phyloP scores from a whole-genome alignment of 2,329 filamentous ascomycete genomes.

The Acrocalymma vagum region DNA sequence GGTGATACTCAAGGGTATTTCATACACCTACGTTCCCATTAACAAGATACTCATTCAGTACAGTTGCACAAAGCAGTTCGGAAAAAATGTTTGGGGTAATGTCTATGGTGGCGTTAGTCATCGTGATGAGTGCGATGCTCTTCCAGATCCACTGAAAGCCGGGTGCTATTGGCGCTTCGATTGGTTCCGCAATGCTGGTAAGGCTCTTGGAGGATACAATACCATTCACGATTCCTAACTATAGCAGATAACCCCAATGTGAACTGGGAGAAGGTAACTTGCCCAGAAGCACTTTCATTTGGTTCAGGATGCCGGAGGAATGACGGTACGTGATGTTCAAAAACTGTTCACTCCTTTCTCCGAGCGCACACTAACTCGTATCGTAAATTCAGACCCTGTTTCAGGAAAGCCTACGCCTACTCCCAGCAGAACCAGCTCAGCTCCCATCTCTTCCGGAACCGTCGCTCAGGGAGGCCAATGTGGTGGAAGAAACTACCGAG shows the following conservation, averaged over 20 bases:
- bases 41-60: conserved; percentile 25
- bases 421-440: conserved; percentile 19
- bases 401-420: conserved; percentile 21
- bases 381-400: too few species aligned
- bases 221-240: neutral
- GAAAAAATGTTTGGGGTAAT: conserved; percentile 61
- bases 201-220: neutral
- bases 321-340: too few species aligned
- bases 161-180: conserved; percentile 72
- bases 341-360: too few species aligned
- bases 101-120: conserved; percentile 66
- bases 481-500: conserved; percentile 19
- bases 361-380: too few species aligned
- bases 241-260: conserved; percentile 61
- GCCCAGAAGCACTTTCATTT: conserved; percentile 59
- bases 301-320: conserved; percentile 52
- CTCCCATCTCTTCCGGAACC: conserved; percentile 22
- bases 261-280: conserved; percentile 64
- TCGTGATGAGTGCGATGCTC: conserved; percentile 60
- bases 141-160: conserved; percentile 62
- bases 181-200: conserved; percentile 65
- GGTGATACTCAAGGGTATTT: conserved; percentile 54
- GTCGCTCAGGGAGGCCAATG: conserved; percentile 25
- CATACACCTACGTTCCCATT: neutral
- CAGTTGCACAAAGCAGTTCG: conserved; percentile 61